Percentiles rank a stretch among this genome's conserved stretches.
phyloP scores from a whole-genome alignment of 495 filamentous ascomycete genomes.

The Neurospora sp. region DNA sequence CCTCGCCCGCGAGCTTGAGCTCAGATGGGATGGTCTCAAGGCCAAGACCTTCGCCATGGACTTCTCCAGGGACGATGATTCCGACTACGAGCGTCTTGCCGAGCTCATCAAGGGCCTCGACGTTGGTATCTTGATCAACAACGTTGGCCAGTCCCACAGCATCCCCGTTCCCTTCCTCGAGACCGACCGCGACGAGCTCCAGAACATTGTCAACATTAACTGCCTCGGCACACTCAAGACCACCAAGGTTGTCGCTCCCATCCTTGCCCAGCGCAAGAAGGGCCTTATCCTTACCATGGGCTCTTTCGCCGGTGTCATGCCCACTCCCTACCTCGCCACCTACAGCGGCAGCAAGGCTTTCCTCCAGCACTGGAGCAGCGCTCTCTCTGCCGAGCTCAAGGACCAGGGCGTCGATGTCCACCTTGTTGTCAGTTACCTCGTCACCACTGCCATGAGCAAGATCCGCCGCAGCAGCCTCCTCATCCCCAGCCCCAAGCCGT shows the following conservation, averaged over 20 bases:
- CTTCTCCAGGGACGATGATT: constrained; percentile 65
- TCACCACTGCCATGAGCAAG: constrained; percentile 95
- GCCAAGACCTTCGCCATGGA: constrained; percentile 82
- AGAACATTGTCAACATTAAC: constrained; percentile 89
- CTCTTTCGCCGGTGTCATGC: constrained; percentile 81
- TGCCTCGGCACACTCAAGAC: constrained; percentile 78
- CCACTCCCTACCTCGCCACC: constrained; percentile 86
- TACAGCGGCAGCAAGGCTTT: constrained; percentile 98
- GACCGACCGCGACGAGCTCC: constrained; percentile 67
- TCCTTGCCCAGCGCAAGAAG: constrained; percentile 69
- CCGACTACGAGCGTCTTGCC: constrained; percentile 65
- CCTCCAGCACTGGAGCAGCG: constrained; percentile 89
- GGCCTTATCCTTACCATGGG: constrained; percentile 96
- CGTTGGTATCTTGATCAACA: constrained; percentile 86
- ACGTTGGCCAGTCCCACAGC: constrained; percentile 87
- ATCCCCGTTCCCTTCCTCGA: constrained; percentile 84
- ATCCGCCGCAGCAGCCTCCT: constrained; percentile 62
- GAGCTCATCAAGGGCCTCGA: constrained; percentile 60
- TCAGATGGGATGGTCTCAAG: constrained; percentile 46
- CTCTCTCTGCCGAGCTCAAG: constrained; percentile 74
- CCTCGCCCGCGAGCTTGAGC: constrained; percentile 63
- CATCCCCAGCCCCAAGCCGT: constrained; percentile 72
- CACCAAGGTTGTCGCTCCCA: constrained; percentile 74
- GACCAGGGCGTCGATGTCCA: constrained; percentile 73
- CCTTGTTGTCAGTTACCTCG: constrained; percentile 80